A percentile compares a stretch with the other conserved stretches of the same genome.
phyloP scores from a whole-genome alignment of 805 yeast species.

The Candida alai region DNA sequence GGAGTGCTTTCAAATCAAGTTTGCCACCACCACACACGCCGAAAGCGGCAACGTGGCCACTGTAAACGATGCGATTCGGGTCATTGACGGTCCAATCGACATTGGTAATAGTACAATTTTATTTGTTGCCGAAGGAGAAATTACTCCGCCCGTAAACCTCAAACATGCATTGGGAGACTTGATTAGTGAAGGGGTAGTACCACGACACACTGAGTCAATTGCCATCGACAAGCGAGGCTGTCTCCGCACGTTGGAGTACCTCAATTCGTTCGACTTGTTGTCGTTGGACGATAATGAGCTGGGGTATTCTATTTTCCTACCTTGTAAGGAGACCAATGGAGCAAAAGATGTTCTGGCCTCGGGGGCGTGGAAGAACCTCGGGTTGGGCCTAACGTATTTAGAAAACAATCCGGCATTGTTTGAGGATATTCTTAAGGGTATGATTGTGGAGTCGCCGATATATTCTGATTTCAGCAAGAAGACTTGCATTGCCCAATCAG shows the following conservation, averaged over 20 bases:
- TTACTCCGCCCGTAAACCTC: slow-evolving; percentile 61
- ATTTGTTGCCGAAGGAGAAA: slow-evolving; percentile 57
- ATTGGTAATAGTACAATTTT: slow-evolving; percentile 63
- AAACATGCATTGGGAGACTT: slow-evolving; percentile 56
- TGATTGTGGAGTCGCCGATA: slow-evolving; percentile 58
- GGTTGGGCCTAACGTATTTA: slow-evolving; percentile 57
- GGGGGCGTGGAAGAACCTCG: slow-evolving; percentile 61
- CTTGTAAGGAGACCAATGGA: slow-evolving; percentile 40
- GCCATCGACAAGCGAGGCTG: slow-evolving; percentile 43
- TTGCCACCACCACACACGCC: slow-evolving; percentile 24
- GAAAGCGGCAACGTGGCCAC: slow-evolving; percentile 20
- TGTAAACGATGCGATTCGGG: slow-evolving; percentile 55
- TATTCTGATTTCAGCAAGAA: slow-evolving; percentile 54
- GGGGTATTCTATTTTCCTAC: slow-evolving; percentile 77
- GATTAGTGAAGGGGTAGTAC: slow-evolving; percentile 29
- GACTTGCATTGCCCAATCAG: slow-evolving; percentile 13
- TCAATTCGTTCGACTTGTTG: slow-evolving; percentile 50
- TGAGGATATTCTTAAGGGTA: slow-evolving; percentile 49
- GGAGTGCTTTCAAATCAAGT: slow-evolving; percentile 45
- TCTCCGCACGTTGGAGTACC: slow-evolving; percentile 57
- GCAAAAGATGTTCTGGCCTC: background rate
- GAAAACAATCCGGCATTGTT: slow-evolving; percentile 49
- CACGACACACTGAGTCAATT: slow-evolving; percentile 24
- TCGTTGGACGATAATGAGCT: slow-evolving; percentile 47
- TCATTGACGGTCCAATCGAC: slow-evolving; percentile 39